These are phyloP conservation scores for Phialophora macrospora DNA, from an alignment of 2,329 filamentous ascomycete species.

Conservation along the genomic window DNA sequence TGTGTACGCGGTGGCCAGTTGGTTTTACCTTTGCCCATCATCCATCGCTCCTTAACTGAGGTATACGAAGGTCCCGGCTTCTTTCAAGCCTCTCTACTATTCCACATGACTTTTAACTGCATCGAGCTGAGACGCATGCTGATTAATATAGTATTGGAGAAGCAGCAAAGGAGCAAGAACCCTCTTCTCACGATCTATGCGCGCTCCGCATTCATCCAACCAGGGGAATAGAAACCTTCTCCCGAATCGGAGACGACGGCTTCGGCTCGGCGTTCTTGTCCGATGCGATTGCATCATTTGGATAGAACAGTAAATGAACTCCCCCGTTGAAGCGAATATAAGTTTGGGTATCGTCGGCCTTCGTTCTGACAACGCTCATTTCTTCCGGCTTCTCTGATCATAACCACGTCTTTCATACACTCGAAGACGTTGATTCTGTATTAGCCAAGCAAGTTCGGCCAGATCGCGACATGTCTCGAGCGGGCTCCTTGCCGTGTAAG, in stretches of 20 bases:
- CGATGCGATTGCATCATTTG: slow-evolving; percentile 2
- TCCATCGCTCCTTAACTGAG: neutral
- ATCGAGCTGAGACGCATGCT: slow-evolving; percentile 11
- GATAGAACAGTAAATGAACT: neutral
- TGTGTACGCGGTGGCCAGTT: neutral
- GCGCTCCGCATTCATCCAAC: neutral
- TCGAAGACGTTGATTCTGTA: neutral
- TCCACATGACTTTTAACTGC: neutral
- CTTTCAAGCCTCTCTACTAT: neutral
- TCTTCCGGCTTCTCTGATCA: neutral
- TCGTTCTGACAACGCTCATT: neutral
- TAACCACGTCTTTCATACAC: slow-evolving; percentile 12
- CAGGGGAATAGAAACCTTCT: slow-evolving; percentile 2
- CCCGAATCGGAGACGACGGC: neutral
- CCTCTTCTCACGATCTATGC: neutral
- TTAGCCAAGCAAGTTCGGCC: neutral
- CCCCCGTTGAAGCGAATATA: neutral
- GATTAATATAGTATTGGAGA: neutral
- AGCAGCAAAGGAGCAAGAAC: neutral
- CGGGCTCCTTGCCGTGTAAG: slow-evolving; percentile 20
- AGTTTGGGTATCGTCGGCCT: neutral
- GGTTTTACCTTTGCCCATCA: neutral
- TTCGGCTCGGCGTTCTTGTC: neutral
- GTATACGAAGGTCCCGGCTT: neutral
- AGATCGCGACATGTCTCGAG: neutral